Base-by-base conservation (phyloP, 768 basidiomycete species). In the Phylloporus arenicola region DNA sequence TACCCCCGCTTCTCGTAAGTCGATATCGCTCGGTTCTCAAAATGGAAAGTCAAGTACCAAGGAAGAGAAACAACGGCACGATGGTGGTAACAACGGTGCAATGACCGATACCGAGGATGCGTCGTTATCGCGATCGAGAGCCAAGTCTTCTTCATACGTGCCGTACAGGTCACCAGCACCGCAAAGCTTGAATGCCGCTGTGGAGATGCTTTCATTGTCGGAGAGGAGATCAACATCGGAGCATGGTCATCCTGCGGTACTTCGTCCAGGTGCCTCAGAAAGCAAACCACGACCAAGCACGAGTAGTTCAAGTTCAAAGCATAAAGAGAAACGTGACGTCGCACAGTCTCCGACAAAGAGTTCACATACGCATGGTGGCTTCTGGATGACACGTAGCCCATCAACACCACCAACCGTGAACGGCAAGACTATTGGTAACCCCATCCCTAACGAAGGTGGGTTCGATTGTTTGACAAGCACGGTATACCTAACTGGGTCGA, bases 171-270 rank as follows among this genome's bases (percentile, higher is more conserved):
- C 81, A 16, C 78, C 78, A 40, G 75, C 72, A 47, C 83, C 84
- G 1, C 86, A 88, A 68, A 87, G 84, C 54, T 72, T 90, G 41
- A 79, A 76, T 56, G 86, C 86, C 49, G 86, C 84, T 14, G 69
- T 85, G 30, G 84, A 89, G 65, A 77, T 82, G 68, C 68, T 89
- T 10, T 66, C 67, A 13, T 52, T 64, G 38, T 60, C 68, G 10
- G 67, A 68, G 41, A 65, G 45, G 46, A 63, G 57, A 45, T 57
- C 67, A 17, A 37, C 56, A 1, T 68, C 69, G 16, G 67, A 68
- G 35, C 56, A 57, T 40, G 63, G 64, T 12, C 61, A 57, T 43
- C 52, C 54, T 35, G n/a, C 51, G 20, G 47, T 45, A 10, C 57
- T 57, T 33, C 54, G 48, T 37, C 63, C 60, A 5, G 55, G 55